Conservation (phyloP, 345 rosid species). For the Microthlaspi erraticum region DNA sequence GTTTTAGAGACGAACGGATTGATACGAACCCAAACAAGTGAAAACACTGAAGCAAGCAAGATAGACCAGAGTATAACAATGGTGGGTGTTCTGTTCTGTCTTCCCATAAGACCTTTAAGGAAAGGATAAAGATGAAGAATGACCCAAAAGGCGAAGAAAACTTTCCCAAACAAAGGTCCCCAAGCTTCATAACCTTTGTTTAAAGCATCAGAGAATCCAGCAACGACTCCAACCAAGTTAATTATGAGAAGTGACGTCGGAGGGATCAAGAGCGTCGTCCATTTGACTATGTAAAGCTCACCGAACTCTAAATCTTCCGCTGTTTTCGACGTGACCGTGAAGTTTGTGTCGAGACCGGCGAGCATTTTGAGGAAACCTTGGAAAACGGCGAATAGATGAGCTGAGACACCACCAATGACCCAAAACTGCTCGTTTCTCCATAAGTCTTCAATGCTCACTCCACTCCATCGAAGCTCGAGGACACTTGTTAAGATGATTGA, state of each 20-base stretch:
- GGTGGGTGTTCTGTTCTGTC: slow-evolving; percentile 95
- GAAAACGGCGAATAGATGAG: slow-evolving; percentile 95
- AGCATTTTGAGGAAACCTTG: slow-evolving; percentile 94
- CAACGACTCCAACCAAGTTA: slow-evolving; percentile 95
- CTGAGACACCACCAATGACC: slow-evolving; percentile 99
- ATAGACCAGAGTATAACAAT: slow-evolving; percentile 96
- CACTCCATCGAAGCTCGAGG: slow-evolving; percentile 96
- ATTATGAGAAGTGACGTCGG: slow-evolving; percentile 88
- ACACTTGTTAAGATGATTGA: slow-evolving; percentile 86
- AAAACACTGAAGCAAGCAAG: slow-evolving; percentile 89
- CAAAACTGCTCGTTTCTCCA: slow-evolving; percentile 99
- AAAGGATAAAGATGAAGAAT: slow-evolving; percentile 96
- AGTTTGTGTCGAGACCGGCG: slow-evolving; percentile 92
- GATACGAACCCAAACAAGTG: slow-evolving; percentile 94
- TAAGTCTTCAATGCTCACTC: slow-evolving; percentile 87
- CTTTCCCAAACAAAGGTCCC: slow-evolving; percentile 97
- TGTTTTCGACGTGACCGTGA: slow-evolving; percentile 94
- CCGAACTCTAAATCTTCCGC: slow-evolving; percentile 93
- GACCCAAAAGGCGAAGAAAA: slow-evolving; percentile 96
- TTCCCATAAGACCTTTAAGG: slow-evolving; percentile 99
- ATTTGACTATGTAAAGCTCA: slow-evolving; percentile 85
- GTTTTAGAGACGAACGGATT: slow-evolving; percentile 67
- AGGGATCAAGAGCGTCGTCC: slow-evolving; percentile 93
- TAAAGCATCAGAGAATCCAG: slow-evolving; percentile 96
- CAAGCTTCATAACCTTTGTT: slow-evolving; percentile 97